Percentiles rank a stretch among this genome's conserved stretches.
Conservation (phyloP, 768 basidiomycete species). For the Tulasnella sp. region DNA sequence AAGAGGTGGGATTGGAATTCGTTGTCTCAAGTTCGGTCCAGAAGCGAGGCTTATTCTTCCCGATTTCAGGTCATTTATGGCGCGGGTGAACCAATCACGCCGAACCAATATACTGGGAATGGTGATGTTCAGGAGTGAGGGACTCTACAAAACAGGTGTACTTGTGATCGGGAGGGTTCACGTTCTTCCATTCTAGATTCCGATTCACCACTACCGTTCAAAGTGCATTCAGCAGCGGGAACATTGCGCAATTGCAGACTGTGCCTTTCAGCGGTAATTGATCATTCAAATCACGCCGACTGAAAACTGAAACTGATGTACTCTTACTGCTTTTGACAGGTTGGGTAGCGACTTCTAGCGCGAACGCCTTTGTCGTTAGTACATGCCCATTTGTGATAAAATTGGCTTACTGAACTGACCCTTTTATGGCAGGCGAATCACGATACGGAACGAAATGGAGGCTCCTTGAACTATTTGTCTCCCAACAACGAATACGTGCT, state of each 20-base stretch:
- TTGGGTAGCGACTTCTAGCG: conserved; percentile 43
- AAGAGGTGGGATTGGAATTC: conserved; percentile 34
- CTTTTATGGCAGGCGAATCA: neutral
- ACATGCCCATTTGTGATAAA: neutral
- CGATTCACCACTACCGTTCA: conserved; percentile 45
- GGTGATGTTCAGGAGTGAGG: conserved; percentile 52
- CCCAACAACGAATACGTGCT: conserved; percentile 46
- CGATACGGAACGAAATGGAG: conserved; percentile 26
- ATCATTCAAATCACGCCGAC: neutral
- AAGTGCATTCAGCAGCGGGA: conserved; percentile 46
- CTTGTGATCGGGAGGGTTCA: neutral
- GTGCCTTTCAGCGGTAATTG: conserved; percentile 37
- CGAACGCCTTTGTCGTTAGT: conserved; percentile 48
- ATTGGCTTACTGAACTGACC: neutral
- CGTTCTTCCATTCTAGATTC: conserved; percentile 32
- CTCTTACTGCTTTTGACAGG: conserved; percentile 30
- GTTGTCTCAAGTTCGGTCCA: neutral
- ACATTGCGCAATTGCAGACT: conserved; percentile 39
- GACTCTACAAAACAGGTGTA: neutral
- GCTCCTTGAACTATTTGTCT: conserved; percentile 47
- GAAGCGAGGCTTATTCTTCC: neutral
- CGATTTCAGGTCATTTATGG: conserved; percentile 28
- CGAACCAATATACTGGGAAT: conserved; percentile 44
- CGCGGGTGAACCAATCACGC: conserved; percentile 42
- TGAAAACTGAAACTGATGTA: neutral